Conservation (phyloP, 2,329 filamentous ascomycete genomes). For the Zalaria obscura region DNA sequence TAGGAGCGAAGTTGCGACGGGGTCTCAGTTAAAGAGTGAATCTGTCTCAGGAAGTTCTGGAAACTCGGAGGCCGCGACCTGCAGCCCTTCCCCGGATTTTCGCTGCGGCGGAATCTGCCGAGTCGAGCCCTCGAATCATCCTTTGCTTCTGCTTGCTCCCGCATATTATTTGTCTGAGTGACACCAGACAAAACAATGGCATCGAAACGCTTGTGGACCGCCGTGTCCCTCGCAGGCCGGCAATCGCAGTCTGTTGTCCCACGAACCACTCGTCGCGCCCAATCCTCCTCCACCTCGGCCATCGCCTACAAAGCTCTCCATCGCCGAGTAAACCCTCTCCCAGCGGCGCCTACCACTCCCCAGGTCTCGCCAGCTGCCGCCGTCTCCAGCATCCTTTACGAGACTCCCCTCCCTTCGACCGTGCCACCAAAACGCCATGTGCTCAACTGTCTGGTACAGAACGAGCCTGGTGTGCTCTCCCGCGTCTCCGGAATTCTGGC, state of each 20-base stretch:
- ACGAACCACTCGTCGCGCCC: constrained; percentile 9
- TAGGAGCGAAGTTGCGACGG: too few relatives aligned
- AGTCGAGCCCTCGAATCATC: too few relatives aligned
- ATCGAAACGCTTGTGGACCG: constrained; percentile 16
- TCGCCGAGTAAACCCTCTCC: constrained; percentile 74
- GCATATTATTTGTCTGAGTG: too few relatives aligned
- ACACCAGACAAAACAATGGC: constrained; percentile 13
- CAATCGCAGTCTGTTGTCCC: not conserved
- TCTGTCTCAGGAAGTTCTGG: too few relatives aligned
- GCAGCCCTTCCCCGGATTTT: too few relatives aligned
- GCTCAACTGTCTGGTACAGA: constrained; percentile 96
- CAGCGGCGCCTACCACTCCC: constrained; percentile 52
- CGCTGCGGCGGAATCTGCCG: too few relatives aligned
- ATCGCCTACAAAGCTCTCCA: constrained; percentile 96
- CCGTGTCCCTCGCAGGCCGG: constrained; percentile 3
- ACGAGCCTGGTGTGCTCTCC: constrained; percentile 93
- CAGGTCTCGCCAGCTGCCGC: constrained; percentile 84
- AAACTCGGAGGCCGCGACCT: too few relatives aligned
- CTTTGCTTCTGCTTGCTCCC: too few relatives aligned
- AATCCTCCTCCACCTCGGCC: constrained; percentile 68
- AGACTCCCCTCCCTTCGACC: constrained; percentile 74
- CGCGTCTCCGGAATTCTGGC: constrained; percentile 93
- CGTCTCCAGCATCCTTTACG: constrained; percentile 96
- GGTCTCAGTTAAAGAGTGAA: too few relatives aligned
- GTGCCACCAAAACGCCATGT: constrained; percentile 86